Base-by-base conservation (phyloP, 1,284 basidiomycete genomes). In the Ceratobasidium sp. region DNA sequence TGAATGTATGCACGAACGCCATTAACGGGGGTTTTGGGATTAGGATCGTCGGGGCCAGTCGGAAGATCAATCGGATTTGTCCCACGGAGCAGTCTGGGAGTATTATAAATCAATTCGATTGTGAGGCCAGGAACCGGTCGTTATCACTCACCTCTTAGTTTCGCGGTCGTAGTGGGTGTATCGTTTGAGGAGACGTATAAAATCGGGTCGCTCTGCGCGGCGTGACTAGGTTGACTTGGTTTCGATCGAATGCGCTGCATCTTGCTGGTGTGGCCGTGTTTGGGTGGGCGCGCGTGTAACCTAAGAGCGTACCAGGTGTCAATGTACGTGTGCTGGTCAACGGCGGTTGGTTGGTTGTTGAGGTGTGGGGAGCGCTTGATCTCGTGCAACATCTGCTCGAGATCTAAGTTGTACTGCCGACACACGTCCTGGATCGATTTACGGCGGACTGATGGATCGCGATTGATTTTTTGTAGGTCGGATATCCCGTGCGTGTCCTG, bases 161-260 rank as follows among this genome's bases (percentile, higher is more conserved):
- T 61, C 15, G 58, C 28, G 39, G 58, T 61, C 15, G 23, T n/a
- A 33, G 58, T 26, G 26, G n/a, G 23, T 61, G 5, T 33, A 7
- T 15, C 7, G 23, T 33, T 39, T 33, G 58, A 61, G 33, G 23
- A 15, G 13, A 28, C 28, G 58, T 61, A 61, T 9, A 61, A 28
- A 9, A 61, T 39, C 23, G 58, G 58, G 28, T 61, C 58, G 28
- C 33, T 61, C 26, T 61, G 4, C 6, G 58, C 58, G 33, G 26
- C 58, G 26, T 28, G n/a, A 26, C 33, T 33, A 26, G 9, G 58
- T 5, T n/a, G 7, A 6, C 23, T 26, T 15, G n/a, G 26, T 61
- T 61, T 61, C 23, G 58, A 15, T 7, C 58, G 58, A 15, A 61
- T 61, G 26, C 58, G 58, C 15, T 61, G 58, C 58, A 61, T 61